Evolutionary conservation across 768 basidiomycete genomes (phyloP).

Genomic region (Cantharellus cinnabarinus): DNA sequence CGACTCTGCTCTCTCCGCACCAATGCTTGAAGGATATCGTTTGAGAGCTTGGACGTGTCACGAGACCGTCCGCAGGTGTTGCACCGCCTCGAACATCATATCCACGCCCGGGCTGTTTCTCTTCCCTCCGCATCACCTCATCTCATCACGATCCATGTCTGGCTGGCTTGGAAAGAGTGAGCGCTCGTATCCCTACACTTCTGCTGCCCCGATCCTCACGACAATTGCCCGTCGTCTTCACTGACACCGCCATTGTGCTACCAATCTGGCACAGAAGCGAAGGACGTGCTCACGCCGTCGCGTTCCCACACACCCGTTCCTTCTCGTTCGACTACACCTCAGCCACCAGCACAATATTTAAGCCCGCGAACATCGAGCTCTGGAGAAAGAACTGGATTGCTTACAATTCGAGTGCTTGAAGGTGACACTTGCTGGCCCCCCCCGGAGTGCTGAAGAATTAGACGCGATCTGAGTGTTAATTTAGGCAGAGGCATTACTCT

Average conservation of each 20-base stretch:
- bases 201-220: neutral
- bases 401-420: slow-evolving; percentile 90
- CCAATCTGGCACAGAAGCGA: slow-evolving; percentile 12
- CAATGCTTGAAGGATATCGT: too few species aligned
- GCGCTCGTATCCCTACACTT: neutral
- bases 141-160: neutral
- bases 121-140: too few species aligned
- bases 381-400: slow-evolving; percentile 63
- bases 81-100: too few species aligned
- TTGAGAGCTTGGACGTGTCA: too few species aligned
- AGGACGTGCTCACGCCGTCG: slow-evolving; percentile 48
- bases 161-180: neutral
- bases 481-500: slow-evolving; percentile 65
- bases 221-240: neutral
- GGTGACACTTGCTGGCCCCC: slow-evolving; percentile 22
- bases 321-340: slow-evolving; percentile 59
- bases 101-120: too few species aligned
- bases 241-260: neutral
- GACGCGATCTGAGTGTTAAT: slow-evolving; percentile 9
- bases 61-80: too few species aligned
- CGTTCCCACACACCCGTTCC: slow-evolving; percentile 63
- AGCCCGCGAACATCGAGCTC: slow-evolving; percentile 12
- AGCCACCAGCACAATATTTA: neutral
- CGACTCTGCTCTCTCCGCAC: too few species aligned
- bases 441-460: slow-evolving; percentile 7